Evolutionary conservation across 2,329 filamentous ascomycete species (phyloP).

Genomic region (Fusarium sp.): DNA sequence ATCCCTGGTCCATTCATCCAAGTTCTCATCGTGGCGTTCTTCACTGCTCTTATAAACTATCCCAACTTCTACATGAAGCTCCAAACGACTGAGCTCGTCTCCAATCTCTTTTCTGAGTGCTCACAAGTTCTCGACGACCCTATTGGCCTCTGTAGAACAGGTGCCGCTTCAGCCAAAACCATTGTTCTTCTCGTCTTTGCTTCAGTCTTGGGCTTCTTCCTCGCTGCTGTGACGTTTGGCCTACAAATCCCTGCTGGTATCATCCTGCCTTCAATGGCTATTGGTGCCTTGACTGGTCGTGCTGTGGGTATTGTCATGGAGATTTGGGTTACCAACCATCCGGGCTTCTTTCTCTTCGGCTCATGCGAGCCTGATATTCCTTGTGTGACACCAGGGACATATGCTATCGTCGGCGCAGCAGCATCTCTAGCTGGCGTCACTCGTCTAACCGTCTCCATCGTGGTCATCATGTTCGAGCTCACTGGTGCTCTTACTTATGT

Average conservation of each 20-base stretch:
- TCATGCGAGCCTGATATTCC: constrained; percentile 86
- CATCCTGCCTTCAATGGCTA: constrained; percentile 94
- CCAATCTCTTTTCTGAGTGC: constrained; percentile 92
- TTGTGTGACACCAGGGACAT: constrained; percentile 94
- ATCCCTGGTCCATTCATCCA: constrained; percentile 81
- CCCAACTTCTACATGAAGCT: constrained; percentile 97
- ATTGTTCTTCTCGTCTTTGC: constrained; percentile 86
- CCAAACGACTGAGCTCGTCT: constrained; percentile 90
- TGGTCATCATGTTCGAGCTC: constrained; percentile 99
- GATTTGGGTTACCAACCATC: constrained; percentile 84
- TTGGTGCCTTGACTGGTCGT: constrained; percentile 89
- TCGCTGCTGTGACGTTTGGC: constrained; percentile 90
- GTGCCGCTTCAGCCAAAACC: constrained; percentile 82
- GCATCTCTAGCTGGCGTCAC: constrained; percentile 95
- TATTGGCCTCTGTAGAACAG: constrained; percentile 90
- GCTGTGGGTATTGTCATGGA: constrained; percentile 90
- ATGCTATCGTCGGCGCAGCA: constrained; percentile 95
- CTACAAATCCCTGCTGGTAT: constrained; percentile 95
- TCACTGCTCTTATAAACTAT: constrained; percentile 92
- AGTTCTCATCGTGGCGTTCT: constrained; percentile 79
- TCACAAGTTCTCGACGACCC: constrained; percentile 83
- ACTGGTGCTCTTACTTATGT: constrained; percentile 97
- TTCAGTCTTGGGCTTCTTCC: constrained; percentile 82
- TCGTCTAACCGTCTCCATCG: constrained; percentile 96
- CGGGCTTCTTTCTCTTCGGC: constrained; percentile 79